These are phyloP conservation scores for Malus hybrid DNA, from an alignment of 331 rosid genomes.

Conservation along the genomic window DNA sequence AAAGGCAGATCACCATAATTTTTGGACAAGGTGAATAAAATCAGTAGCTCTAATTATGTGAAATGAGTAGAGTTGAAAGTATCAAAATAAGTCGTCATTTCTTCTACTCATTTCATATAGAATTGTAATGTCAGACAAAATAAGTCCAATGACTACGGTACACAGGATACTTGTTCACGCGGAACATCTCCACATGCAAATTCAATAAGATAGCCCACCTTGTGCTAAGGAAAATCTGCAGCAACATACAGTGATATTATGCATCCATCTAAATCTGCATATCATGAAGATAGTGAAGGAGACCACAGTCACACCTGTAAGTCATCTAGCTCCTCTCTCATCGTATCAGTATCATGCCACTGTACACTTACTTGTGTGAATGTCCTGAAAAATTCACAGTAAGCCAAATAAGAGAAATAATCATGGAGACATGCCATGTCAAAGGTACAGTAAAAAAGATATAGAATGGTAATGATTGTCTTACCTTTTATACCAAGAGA, in stretches of 20 bases:
- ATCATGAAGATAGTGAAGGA: constrained; percentile 4
- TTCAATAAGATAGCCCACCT: constrained; percentile 97
- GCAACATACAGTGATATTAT: neutral
- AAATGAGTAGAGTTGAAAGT: neutral
- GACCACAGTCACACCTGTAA: constrained; percentile 57
- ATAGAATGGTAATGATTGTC: neutral
- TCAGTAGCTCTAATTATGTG: neutral
- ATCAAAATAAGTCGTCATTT: neutral
- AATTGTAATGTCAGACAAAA: neutral
- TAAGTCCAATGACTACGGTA: neutral
- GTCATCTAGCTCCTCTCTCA: constrained; percentile 98
- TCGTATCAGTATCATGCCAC: constrained; percentile 97
- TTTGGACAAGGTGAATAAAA: neutral
- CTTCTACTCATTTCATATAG: neutral
- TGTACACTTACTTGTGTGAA: constrained; percentile 98
- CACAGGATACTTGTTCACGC: constrained; percentile 97
- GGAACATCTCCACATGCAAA: constrained; percentile 98
- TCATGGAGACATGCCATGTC: neutral
- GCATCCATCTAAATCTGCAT: neutral
- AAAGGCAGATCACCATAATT: neutral
- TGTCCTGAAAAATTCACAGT: constrained; percentile 50
- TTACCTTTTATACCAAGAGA: constrained; percentile 98
- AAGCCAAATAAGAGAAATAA: neutral
- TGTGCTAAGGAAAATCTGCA: constrained; percentile 96
- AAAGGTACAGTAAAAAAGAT: neutral